Percentiles rank a stretch among this genome's conserved stretches.
Evolutionary conservation across 768 basidiomycete species (phyloP).

Genomic region (Leccinum rimulosum): DNA sequence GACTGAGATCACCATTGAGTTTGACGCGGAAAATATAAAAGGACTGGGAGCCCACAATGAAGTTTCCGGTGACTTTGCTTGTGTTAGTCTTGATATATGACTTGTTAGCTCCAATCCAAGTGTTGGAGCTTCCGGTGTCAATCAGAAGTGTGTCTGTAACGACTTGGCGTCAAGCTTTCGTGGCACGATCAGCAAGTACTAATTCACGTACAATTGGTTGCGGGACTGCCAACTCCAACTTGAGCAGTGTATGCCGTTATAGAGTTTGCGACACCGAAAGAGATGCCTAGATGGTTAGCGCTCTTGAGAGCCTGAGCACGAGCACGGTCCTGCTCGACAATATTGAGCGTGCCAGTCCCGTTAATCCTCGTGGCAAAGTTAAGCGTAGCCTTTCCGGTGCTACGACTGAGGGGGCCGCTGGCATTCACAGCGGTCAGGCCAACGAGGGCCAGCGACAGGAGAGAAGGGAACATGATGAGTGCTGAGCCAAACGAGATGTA

Average conservation of each 20-base stretch:
- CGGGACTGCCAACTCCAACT: slow-evolving; percentile 22
- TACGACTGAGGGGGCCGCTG: slow-evolving; percentile 8
- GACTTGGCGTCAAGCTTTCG: neutral
- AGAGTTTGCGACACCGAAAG: slow-evolving; percentile 18
- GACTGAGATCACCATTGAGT: neutral
- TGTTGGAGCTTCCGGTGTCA: slow-evolving; percentile 29
- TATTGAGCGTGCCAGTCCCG: slow-evolving; percentile 4
- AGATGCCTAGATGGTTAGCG: slow-evolving; percentile 26
- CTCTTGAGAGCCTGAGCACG: slow-evolving; percentile 3
- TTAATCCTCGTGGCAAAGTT: slow-evolving; percentile 17
- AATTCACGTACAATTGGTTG: slow-evolving; percentile 13
- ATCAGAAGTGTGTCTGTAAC: slow-evolving; percentile 24
- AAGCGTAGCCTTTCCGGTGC: slow-evolving; percentile 13
- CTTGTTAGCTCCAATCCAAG: slow-evolving; percentile 29
- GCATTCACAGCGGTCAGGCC: slow-evolving; percentile 14
- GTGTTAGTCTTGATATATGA: slow-evolving; percentile 28
- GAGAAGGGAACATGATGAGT: slow-evolving; percentile 15
- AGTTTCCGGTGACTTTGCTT: slow-evolving; percentile 21
- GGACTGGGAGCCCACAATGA: neutral
- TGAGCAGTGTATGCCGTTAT: slow-evolving; percentile 26
- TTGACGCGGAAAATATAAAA: neutral
- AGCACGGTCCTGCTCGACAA: slow-evolving; percentile 10
- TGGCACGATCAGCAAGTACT: neutral
- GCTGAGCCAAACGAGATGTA: neutral
- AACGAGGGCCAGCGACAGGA: slow-evolving; percentile 16